These are phyloP conservation scores for Larix sibirica DNA, from an alignment of 83 land plant genomes.

Conservation along the genomic window DNA sequence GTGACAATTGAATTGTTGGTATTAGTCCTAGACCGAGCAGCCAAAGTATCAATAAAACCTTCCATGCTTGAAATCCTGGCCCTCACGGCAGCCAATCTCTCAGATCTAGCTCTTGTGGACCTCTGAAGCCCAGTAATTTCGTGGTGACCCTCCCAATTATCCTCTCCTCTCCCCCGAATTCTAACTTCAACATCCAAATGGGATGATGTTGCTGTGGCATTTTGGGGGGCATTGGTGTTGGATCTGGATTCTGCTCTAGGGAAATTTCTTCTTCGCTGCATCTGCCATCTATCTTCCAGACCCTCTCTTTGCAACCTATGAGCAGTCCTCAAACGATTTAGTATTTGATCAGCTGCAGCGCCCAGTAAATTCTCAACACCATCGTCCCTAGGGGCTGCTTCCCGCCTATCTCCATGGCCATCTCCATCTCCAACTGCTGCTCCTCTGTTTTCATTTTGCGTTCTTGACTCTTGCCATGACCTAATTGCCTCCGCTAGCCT, in stretches of 20 bases:
- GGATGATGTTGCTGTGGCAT: neutral
- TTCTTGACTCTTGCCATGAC: neutral
- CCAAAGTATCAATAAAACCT: slow-evolving; percentile 7
- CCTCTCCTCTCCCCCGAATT: neutral
- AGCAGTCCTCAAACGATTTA: slow-evolving; percentile 5
- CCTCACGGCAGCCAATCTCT: slow-evolving; percentile 15
- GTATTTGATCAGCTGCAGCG: slow-evolving; percentile 13
- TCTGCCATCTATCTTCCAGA: slow-evolving; percentile 6
- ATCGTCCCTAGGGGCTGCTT: neutral
- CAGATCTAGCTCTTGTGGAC: slow-evolving; percentile 9
- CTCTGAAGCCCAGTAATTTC: neutral
- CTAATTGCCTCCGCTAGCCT: slow-evolving; percentile 1
- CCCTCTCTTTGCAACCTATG: slow-evolving; percentile 4
- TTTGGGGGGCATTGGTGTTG: neutral
- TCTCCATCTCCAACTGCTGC: neutral
- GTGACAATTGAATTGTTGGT: neutral
- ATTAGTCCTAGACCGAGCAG: neutral
- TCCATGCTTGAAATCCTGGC: slow-evolving; percentile 15
- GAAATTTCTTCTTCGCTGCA: neutral
- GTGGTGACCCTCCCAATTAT: neutral
- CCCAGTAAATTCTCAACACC: slow-evolving; percentile 13
- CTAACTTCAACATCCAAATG: neutral
- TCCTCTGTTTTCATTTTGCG: neutral
- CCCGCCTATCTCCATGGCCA: neutral
- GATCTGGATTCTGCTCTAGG: neutral